Base-by-base conservation (phyloP, 441 rosid genomes). In the Pelargonium fulgidum region DNA sequence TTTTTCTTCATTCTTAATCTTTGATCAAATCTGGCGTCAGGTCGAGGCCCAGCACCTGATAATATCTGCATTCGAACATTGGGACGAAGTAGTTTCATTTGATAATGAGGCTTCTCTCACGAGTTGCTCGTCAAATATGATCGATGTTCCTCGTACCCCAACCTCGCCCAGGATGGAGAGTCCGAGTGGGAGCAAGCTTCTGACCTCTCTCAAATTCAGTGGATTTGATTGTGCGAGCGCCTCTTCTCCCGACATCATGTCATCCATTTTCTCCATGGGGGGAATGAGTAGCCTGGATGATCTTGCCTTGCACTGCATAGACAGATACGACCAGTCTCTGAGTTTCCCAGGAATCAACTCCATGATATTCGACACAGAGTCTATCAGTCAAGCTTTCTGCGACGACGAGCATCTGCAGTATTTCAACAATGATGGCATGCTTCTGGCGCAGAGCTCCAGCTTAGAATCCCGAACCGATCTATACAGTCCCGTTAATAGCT, bases 41-140 rank as follows among this genome's bases (percentile, higher is more conserved):
- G 88, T 19, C 77, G 87, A 88, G 73, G 96, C 96, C n/a, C 88
- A 81, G 62, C 80, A 64, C 78, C 72, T 84, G 88, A 86, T 83
- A 2, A 77, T 76, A 63, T 79, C 81, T 82, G 99, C 97, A 72
- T 84, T 86, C 66, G 81, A 82, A 63, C 85, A 86, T 48, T 79
- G 84, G 76, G 80, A 67, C 56, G 89, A 87, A 67, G 97, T 94
- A 10, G 29, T 82, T 64, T 67, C 87, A 20, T 84, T 82, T 72
- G 96, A 88, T 20, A 86, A 89, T 42, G 96, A 84, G 79, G 69
- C 79, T 19, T 82, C 83, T 70, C 81, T 86, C 26, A 58, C 75
- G 64, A 80, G 78, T 70, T 80, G 78, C 78, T 77, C 81, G 69
- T 81, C 81, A 22, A 79, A 78, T 66, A 76, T 75, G 70, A 63